phyloP scores from a whole-genome alignment of 352 stramenopile species.

The Globisporangium carolinianum region DNA sequence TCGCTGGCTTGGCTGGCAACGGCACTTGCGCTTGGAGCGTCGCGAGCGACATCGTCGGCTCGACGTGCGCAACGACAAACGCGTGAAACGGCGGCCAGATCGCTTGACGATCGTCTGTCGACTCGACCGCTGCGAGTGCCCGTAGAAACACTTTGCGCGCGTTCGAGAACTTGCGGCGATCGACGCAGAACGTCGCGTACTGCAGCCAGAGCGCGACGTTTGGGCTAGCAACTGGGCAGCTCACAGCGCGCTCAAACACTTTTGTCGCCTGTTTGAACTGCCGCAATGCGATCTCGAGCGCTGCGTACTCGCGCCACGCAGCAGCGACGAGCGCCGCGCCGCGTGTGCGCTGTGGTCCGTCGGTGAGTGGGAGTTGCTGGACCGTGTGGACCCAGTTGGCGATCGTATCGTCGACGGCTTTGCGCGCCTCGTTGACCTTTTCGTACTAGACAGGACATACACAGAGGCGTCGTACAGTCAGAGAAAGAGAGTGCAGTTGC shows the following conservation, averaged over 20 bases:
- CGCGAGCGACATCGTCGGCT: constrained; percentile 40
- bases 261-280: constrained; percentile 84
- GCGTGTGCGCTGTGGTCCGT: constrained; percentile 4
- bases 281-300: constrained; percentile 67
- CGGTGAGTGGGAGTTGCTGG: constrained; percentile 11
- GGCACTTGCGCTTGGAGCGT: constrained; percentile 51
- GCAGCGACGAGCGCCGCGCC: constrained; percentile 28
- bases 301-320: constrained; percentile 54
- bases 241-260: constrained; percentile 59
- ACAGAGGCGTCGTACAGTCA: not conserved
- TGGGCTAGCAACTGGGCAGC: constrained; percentile 33
- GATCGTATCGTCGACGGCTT: constrained; percentile 40
- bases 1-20: constrained; percentile 17
- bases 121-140: constrained; percentile 33
- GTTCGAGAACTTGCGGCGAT: constrained; percentile 71
- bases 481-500: not conserved
- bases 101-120: constrained; percentile 18
- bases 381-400: constrained; percentile 27
- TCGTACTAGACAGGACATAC: constrained; percentile 35
- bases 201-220: constrained; percentile 44
- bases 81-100: constrained; percentile 55
- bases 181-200: constrained; percentile 68
- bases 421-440: constrained; percentile 54
- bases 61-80: constrained; percentile 57
- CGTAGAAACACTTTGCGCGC: constrained; percentile 70